Conservation (phyloP, 2,329 filamentous ascomycete genomes). For the Dendrostoma leiphaemia region DNA sequence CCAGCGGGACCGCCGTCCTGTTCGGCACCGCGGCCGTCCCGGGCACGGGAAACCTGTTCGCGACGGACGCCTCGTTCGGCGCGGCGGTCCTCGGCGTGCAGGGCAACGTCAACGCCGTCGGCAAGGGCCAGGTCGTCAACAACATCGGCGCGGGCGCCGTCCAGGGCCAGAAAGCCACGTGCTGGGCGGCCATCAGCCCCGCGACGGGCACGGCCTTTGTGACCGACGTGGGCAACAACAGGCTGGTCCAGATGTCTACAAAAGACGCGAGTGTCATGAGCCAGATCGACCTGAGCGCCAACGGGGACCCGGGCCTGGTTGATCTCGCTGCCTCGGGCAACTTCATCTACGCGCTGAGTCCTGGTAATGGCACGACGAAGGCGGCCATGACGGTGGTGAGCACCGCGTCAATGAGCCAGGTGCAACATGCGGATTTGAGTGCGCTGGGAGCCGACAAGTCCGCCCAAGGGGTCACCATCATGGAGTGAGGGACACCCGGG, state of each 20-base stretch:
- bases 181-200: conserved; percentile 53
- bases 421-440: conserved; percentile 32
- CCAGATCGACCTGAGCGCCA: conserved; percentile 39
- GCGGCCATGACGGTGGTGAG: conserved; percentile 38
- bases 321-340: conserved; percentile 51
- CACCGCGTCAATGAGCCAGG: conserved; percentile 25
- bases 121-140: conserved; percentile 36
- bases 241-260: conserved; percentile 55
- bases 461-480: conserved; percentile 31
- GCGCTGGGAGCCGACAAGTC: conserved; percentile 25
- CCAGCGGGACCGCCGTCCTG: conserved; percentile 52
- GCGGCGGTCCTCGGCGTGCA: conserved; percentile 44
- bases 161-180: conserved; percentile 52
- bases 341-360: conserved; percentile 57
- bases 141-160: conserved; percentile 36
- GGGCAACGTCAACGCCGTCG: not conserved
- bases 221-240: conserved; percentile 51
- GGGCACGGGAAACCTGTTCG: conserved; percentile 44
- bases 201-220: conserved; percentile 54
- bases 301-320: conserved; percentile 51
- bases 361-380: conserved; percentile 44
- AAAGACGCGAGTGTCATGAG: conserved; percentile 45
- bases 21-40: conserved; percentile 52
- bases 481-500: no score
- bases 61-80: conserved; percentile 59